These are phyloP conservation scores for Serendipita sp. DNA, from an alignment of 768 basidiomycete species.

Conservation along the genomic window DNA sequence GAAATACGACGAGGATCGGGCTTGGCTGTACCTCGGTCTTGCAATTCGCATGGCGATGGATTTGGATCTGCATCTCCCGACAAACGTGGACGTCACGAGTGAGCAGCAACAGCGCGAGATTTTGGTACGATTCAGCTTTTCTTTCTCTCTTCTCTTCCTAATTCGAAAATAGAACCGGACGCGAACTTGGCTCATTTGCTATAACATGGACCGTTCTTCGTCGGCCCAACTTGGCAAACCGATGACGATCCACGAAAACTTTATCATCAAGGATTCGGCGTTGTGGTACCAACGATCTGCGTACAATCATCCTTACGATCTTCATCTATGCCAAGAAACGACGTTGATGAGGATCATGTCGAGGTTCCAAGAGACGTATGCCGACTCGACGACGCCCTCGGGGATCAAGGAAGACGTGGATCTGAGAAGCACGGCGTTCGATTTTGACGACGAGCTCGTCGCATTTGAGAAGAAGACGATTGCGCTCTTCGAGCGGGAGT, in stretches of 20 bases:
- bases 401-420: conserved; percentile 8
- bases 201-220: conserved; percentile 57
- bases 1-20: conserved; percentile 54
- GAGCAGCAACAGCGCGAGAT: conserved; percentile 49
- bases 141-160: background rate
- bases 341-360: conserved; percentile 36
- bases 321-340: conserved; percentile 34
- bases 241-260: conserved; percentile 50
- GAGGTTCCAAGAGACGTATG: conserved; percentile 24
- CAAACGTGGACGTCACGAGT: conserved; percentile 21
- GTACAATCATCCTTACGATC: conserved; percentile 18
- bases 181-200: conserved; percentile 63
- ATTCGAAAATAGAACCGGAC: conserved; percentile 32
- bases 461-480: conserved; percentile 8
- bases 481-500: conserved; percentile 9
- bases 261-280: conserved; percentile 34
- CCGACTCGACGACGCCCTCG: background rate
- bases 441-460: conserved; percentile 10
- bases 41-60: conserved; percentile 61
- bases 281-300: conserved; percentile 33
- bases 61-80: conserved; percentile 45
- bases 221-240: conserved; percentile 66
- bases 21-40: conserved; percentile 58
- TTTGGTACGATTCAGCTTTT: conserved; percentile 17
- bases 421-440: conserved; percentile 6